A percentile compares a stretch with the other conserved stretches of the same genome.
phyloP scores from a whole-genome alignment of 495 filamentous ascomycete species.

The Penicillium verhagenii region DNA sequence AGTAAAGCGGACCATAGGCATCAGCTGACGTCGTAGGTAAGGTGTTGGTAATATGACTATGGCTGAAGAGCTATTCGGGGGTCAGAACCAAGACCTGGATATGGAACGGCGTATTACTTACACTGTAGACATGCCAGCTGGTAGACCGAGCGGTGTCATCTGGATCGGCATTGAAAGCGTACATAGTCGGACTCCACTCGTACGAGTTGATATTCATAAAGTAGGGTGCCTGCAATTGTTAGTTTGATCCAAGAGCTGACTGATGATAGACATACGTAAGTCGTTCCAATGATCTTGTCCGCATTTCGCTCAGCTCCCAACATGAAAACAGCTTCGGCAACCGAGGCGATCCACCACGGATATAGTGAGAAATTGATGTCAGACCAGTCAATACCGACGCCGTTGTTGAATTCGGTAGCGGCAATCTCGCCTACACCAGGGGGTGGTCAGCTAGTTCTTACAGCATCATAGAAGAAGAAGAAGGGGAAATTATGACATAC shows the following conservation, averaged over 20 bases:
- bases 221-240: constrained; percentile 39
- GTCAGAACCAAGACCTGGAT: too few species aligned
- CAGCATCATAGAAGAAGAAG: too few species aligned
- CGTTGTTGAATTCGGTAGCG: constrained; percentile 45
- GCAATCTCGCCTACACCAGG: constrained; percentile 54
- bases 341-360: constrained; percentile 48
- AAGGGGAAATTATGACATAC: constrained; percentile 32
- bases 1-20: constrained; percentile 46
- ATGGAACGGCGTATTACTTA: too few species aligned
- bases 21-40: constrained; percentile 40
- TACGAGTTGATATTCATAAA: constrained; percentile 49
- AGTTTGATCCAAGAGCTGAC: constrained; percentile 7
- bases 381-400: constrained; percentile 27
- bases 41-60: constrained; percentile 40
- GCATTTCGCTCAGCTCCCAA: constrained; percentile 66
- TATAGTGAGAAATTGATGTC: constrained; percentile 42
- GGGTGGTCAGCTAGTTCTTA: too few species aligned
- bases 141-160: constrained; percentile 40
- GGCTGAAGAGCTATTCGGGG: constrained; percentile 36
- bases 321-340: constrained; percentile 66
- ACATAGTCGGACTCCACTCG: constrained; percentile 47
- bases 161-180: constrained; percentile 45
- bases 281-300: constrained; percentile 45
- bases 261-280: constrained; percentile 35
- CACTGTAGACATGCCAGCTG: constrained; percentile 40